A percentile compares a stretch with the other conserved stretches of the same genome.
Evolutionary conservation across 257 asterid genomes (phyloP).

Genomic region (Fraxinus excelsior): DNA sequence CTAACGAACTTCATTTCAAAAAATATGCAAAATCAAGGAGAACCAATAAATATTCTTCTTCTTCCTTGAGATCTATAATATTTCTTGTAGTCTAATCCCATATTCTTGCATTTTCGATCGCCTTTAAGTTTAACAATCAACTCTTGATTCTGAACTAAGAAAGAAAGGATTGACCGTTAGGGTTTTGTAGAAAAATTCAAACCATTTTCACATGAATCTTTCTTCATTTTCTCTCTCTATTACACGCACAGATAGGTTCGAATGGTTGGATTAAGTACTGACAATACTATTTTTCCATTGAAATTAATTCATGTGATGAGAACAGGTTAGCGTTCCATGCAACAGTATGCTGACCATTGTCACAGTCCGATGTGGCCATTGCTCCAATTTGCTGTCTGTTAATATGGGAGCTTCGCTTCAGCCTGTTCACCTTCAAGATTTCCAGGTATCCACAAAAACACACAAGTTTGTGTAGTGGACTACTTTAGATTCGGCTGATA

Average conservation of each 20-base stretch:
- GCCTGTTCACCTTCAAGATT: conserved; percentile 67
- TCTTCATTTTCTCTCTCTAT: neutral
- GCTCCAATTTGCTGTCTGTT: conserved; percentile 80
- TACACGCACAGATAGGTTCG: neutral
- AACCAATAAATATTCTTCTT: neutral
- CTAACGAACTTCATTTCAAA: conserved; percentile 9
- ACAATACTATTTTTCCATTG: too few species aligned
- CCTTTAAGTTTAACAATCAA: neutral
- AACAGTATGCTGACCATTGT: conserved; percentile 72
- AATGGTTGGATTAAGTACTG: neutral
- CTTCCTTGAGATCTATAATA: neutral
- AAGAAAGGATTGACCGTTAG: neutral
- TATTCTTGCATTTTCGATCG: neutral
- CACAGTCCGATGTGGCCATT: conserved; percentile 94
- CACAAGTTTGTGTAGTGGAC: too few species aligned
- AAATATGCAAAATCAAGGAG: neutral
- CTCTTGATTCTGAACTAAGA: neutral
- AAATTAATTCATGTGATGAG: conserved; percentile 7
- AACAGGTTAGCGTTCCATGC: conserved; percentile 88
- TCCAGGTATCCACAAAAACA: conserved; percentile 50
- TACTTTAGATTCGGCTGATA: too few species aligned
- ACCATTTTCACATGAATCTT: neutral
- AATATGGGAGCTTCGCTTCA: conserved; percentile 73
- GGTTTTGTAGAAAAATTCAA: neutral
- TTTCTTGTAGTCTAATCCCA: neutral